Base-by-base conservation (phyloP, 2,329 filamentous ascomycete species). In the Penicillium sp. region DNA sequence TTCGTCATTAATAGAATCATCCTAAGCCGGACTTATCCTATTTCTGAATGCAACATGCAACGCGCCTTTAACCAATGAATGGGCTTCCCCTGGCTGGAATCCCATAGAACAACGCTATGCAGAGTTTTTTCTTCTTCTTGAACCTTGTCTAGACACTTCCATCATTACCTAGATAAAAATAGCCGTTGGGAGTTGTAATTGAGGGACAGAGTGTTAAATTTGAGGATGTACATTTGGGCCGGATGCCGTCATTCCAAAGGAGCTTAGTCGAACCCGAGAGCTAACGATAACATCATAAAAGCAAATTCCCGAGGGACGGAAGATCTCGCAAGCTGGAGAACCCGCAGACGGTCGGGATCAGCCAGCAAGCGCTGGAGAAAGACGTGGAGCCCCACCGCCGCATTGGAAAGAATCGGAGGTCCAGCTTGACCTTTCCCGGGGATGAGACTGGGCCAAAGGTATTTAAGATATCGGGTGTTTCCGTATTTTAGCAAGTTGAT, bases 371-470 rank as follows among this genome's bases (percentile, higher is more conserved):
- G 59, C 57, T 61, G 62, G 63, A 59, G 65, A 62, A 67, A 55
- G 58, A 57, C 52, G 57, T 60, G 49, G 49, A 65, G 73, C 71
- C 72, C 73, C 73, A 75, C 73, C 66, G 63, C 66, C 57, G 54
- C 62, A 55, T 72, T 72, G 70, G 71, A 71, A 74, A 74, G 69
- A 73, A 67, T 72, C 73, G 72, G 73, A 72, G 69, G 55, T 53
- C 57, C 56, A 59, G 55, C 58, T 52, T 67, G 65, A 67, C 61
- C 66, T 67, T 70, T 71, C 59, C 68, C 67, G 65, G 60, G 50
- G 50, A 29, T 53, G 37, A 47, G 31, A 29, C 31, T 47, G n/a
- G 52, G 22, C 22, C 11, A n/a, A 24, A 54, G 48, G 44, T 66
- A 66, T 64, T 67, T 66, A 67, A 60, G 58, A 57, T 39, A 57